phyloP scores from a whole-genome alignment of 345 rosid species.

The Dipteronia dyeriana region DNA sequence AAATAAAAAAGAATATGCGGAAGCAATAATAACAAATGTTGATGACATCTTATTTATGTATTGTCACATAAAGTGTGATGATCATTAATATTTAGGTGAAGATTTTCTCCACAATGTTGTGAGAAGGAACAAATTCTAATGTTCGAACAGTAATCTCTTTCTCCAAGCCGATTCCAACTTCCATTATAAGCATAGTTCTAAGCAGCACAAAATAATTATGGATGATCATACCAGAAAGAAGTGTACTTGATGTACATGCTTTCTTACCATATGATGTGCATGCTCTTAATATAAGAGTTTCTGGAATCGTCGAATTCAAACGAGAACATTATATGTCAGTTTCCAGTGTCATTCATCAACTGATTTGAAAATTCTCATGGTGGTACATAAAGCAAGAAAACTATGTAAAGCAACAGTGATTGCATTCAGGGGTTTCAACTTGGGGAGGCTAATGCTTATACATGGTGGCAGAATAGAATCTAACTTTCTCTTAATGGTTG shows the following conservation, averaged over 20 bases:
- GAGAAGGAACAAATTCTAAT: slow-evolving; percentile 4
- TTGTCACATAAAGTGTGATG: not conserved
- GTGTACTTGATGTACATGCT: not conserved
- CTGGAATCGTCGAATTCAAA: not conserved
- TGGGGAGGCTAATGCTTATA: not conserved
- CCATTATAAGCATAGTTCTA: not conserved
- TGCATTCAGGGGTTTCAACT: not conserved
- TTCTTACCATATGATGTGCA: not conserved
- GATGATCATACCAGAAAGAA: not conserved
- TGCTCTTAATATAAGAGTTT: not conserved
- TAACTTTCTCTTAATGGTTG: not conserved
- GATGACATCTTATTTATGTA: not conserved
- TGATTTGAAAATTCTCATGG: not conserved
- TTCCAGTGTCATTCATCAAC: not conserved
- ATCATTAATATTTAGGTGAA: not conserved
- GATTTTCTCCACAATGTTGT: not conserved
- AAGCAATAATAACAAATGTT: not conserved
- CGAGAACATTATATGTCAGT: not conserved
- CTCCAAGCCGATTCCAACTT: not conserved
- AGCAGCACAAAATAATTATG: not conserved
- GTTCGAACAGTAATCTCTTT: not conserved
- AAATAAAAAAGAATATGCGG: too few species aligned
- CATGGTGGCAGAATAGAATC: slow-evolving; percentile 2
- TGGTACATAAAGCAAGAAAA: not conserved
- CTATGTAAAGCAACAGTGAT: not conserved